Percentiles rank a stretch among this genome's conserved stretches.
Conservation (phyloP, 768 basidiomycete species). For the Suillus cothurnatus region DNA sequence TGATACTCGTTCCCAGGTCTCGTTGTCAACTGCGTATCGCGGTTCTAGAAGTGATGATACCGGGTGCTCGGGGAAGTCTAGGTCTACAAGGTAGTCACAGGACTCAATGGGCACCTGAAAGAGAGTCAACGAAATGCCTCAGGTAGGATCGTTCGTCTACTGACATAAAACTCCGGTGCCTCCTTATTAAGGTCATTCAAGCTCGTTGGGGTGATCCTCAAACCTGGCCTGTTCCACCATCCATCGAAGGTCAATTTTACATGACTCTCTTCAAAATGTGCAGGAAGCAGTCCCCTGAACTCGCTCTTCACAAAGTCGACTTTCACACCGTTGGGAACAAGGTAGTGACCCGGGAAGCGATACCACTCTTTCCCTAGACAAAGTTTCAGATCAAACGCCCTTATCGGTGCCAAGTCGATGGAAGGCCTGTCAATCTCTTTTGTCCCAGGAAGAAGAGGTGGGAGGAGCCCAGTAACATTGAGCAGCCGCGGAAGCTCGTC, state of each 20-base stretch:
- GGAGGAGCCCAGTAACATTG: constrained; percentile 66
- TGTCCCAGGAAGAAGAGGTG: constrained; percentile 42
- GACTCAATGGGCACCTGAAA: constrained; percentile 63
- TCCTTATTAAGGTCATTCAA: constrained; percentile 91
- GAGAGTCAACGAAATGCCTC: constrained; percentile 11
- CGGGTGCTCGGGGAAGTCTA: constrained; percentile 80
- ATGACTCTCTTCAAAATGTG: constrained; percentile 59
- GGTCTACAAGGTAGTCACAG: constrained; percentile 91
- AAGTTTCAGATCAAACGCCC: constrained; percentile 68
- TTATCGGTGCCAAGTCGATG: constrained; percentile 70
- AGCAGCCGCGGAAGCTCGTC: constrained; percentile 82
- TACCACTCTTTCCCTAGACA: constrained; percentile 98
- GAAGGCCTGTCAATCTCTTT: constrained; percentile 48
- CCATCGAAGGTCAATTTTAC: neutral
- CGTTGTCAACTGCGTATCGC: constrained; percentile 68
- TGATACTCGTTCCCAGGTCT: constrained; percentile 78
- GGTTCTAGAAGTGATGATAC: constrained; percentile 62
- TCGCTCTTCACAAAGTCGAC: constrained; percentile 92
- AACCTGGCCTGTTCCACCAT: constrained; percentile 52
- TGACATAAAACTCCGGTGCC: constrained; percentile 75
- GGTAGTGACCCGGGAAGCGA: constrained; percentile 88
- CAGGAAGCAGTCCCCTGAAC: constrained; percentile 87
- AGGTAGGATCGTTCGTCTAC: constrained; percentile 24
- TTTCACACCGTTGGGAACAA: constrained; percentile 79
- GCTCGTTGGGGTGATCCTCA: constrained; percentile 57